Conservation (phyloP, 768 basidiomycete species). For the Crassisporium funariophilum region DNA sequence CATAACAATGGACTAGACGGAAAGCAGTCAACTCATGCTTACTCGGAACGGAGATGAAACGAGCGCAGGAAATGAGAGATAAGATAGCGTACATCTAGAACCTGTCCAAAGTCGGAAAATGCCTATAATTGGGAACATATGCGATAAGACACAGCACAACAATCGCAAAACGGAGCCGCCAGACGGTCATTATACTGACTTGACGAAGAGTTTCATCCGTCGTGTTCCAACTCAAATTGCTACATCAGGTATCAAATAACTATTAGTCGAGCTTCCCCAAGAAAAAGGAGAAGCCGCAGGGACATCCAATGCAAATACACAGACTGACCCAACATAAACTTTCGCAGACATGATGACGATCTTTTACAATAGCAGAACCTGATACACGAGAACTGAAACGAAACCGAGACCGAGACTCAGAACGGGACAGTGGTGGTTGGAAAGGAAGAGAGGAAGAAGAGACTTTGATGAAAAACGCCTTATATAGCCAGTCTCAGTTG, state of each 20-base stretch:
- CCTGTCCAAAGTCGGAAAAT: slow-evolving; percentile 78
- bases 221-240: slow-evolving; percentile 96
- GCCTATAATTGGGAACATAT: slow-evolving; percentile 66
- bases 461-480: slow-evolving; percentile 28
- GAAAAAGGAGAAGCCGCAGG: slow-evolving; percentile 49
- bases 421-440: slow-evolving; percentile 52
- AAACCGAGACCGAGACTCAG: slow-evolving; percentile 59
- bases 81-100: slow-evolving; percentile 87
- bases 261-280: slow-evolving; percentile 60
- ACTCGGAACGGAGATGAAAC: slow-evolving; percentile 21
- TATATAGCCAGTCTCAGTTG: slow-evolving; percentile 23
- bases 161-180: slow-evolving; percentile 34
- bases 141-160: slow-evolving; percentile 51
- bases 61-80: slow-evolving; percentile 32
- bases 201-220: slow-evolving; percentile 88
- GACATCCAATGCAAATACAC: slow-evolving; percentile 50
- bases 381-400: slow-evolving; percentile 55
- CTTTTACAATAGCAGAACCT: slow-evolving; percentile 56
- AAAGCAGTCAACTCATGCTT: slow-evolving; percentile 43
- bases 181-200: slow-evolving; percentile 66
- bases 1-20: slow-evolving; percentile 90
- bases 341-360: slow-evolving; percentile 74
- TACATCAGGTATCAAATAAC: slow-evolving; percentile 56
- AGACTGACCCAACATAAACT: slow-evolving; percentile 95
- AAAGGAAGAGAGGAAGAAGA: slow-evolving; percentile 38